Evolutionary conservation across 805 yeast genomes (phyloP).

Genomic region (Maudiozyma barnettii): DNA sequence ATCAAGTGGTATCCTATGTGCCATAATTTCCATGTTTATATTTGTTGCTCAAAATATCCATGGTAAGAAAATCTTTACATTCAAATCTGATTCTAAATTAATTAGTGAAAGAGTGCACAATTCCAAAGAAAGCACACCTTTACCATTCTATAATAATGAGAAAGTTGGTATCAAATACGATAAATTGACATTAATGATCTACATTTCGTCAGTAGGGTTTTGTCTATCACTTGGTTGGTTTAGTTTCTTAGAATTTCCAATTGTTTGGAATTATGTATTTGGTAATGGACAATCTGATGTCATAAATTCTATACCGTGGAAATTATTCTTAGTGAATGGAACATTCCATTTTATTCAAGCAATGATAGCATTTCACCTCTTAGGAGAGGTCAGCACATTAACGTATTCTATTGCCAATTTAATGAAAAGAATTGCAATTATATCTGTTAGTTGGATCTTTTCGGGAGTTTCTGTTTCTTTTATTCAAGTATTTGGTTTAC

Average conservation of each 20-base stretch:
- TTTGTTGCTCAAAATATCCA: constrained; percentile 83
- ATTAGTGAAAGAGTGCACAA: background rate
- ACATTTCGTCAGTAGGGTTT: constrained; percentile 69
- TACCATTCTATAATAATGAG: constrained; percentile 10
- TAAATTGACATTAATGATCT: constrained; percentile 69
- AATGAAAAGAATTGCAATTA: constrained; percentile 81
- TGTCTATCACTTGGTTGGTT: constrained; percentile 67
- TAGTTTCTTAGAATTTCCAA: constrained; percentile 49
- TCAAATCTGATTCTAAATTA: constrained; percentile 14
- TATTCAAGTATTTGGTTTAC: constrained; percentile 41
- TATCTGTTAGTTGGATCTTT: constrained; percentile 64
- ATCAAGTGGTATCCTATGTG: constrained; percentile 52
- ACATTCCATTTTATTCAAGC: constrained; percentile 72
- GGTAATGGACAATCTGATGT: constrained; percentile 15
- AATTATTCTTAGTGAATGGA: constrained; percentile 54
- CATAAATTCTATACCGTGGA: constrained; percentile 34
- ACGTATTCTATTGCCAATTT: constrained; percentile 80
- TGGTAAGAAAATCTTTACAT: constrained; percentile 70
- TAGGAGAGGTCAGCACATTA: constrained; percentile 75
- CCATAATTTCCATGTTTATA: constrained; percentile 56
- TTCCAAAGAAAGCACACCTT: constrained; percentile 12
- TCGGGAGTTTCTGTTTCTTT: constrained; percentile 41
- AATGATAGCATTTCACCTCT: constrained; percentile 66
- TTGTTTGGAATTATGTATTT: constrained; percentile 13
- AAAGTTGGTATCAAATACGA: constrained; percentile 44